phyloP scores from a whole-genome alignment of 1,284 basidiomycete species.

The Cryptococcus sp. region DNA sequence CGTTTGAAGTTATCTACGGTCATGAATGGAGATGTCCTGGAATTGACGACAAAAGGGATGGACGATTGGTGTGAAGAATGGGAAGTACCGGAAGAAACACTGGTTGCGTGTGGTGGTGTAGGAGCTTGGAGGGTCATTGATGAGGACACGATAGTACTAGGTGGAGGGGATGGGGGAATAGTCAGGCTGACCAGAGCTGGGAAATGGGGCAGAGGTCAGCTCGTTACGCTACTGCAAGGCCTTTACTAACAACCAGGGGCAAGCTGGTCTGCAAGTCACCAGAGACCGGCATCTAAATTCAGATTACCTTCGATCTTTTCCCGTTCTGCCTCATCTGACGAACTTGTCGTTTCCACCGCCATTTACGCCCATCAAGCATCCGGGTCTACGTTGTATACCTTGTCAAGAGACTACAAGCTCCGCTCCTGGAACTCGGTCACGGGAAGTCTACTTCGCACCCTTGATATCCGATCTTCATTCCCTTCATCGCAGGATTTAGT shows the following conservation, averaged over 20 bases:
- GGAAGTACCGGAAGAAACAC: slow-evolving; percentile 29
- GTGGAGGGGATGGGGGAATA: slow-evolving; percentile 63
- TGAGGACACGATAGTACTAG: slow-evolving; percentile 63
- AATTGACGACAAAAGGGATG: slow-evolving; percentile 23
- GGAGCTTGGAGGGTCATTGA: slow-evolving; percentile 62
- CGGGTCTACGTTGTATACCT: slow-evolving; percentile 68
- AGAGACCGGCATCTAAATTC: slow-evolving; percentile 31
- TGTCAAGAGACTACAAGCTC: slow-evolving; percentile 81
- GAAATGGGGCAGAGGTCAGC: slow-evolving; percentile 25
- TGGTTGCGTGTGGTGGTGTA: slow-evolving; percentile 39
- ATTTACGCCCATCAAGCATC: slow-evolving; percentile 46
- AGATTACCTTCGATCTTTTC: slow-evolving; percentile 39
- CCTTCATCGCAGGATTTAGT: slow-evolving; percentile 24
- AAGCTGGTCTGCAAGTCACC: slow-evolving; percentile 33
- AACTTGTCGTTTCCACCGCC: slow-evolving; percentile 36
- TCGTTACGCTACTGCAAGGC: neutral
- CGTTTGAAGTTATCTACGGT: slow-evolving; percentile 61
- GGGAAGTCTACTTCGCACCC: slow-evolving; percentile 40
- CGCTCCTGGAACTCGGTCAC: slow-evolving; percentile 61
- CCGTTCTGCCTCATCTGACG: slow-evolving; percentile 24
- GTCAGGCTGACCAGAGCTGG: slow-evolving; percentile 58
- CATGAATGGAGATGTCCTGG: slow-evolving; percentile 21
- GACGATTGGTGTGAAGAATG: slow-evolving; percentile 43
- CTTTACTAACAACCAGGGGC: slow-evolving; percentile 8
- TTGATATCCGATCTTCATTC: slow-evolving; percentile 36